Percentiles rank a stretch among this genome's conserved stretches.
Conservation (phyloP, 129 eudicot species). For the Mikania micrantha region DNA sequence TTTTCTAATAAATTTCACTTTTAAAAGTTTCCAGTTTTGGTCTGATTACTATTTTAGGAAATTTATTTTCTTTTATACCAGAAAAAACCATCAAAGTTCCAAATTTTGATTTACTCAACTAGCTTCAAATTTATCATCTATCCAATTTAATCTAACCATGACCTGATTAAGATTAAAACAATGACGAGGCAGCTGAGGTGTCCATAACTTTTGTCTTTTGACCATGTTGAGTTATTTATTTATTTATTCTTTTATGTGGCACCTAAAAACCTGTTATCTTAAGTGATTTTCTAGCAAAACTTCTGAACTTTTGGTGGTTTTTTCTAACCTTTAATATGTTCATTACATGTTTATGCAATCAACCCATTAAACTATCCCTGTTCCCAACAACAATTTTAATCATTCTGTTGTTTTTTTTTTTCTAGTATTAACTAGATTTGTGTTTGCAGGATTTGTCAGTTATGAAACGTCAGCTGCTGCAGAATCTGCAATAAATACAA, state of each 20-base stretch:
- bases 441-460: conserved; percentile 80
- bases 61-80: neutral
- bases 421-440: conserved; percentile 1
- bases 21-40: neutral
- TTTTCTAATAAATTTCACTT: neutral
- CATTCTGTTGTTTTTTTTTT: neutral
- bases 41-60: neutral
- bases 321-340: neutral
- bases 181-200: neutral
- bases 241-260: neutral
- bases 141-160: neutral
- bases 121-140: neutral
- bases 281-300: neutral
- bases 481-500: conserved; percentile 69
- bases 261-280: neutral
- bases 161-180: neutral
- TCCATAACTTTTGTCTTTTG: neutral
- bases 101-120: neutral
- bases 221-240: neutral
- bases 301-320: neutral
- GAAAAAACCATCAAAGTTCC: neutral
- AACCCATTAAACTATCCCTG: too few relatives aligned
- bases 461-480: conserved; percentile 76
- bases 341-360: too few relatives aligned
- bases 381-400: too few relatives aligned